Evolutionary conservation across 2,329 filamentous ascomycete genomes (phyloP), one percentile per base, ranked within the genome.

Genomic region (Neopestalotiopsis sp.): DNA sequence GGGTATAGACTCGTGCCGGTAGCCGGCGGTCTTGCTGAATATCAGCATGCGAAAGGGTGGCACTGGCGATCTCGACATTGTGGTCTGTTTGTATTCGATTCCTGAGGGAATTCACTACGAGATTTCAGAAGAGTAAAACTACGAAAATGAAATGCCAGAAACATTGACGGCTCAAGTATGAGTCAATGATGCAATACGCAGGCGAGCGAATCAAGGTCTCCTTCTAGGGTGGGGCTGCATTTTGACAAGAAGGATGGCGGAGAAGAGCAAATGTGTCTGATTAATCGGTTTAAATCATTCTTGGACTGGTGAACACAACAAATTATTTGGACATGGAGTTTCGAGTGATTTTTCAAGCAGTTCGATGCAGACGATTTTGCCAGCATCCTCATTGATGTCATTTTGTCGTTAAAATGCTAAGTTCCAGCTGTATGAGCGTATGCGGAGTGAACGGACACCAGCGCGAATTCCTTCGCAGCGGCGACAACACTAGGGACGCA

Each of bases 1-100:
- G 0, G 78, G 76, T 68, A 84, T 84, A 24, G 77, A 83, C 14
- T 73, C 76, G 69, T 84, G 82, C 59, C 82, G 79, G 68, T 79
- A 83, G 4, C 70, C 77, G 0, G 73, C 70, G 5, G 82, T 83
- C 69, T 80, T 81, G 70, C 76, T 80, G 69, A 83, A 82, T 69
- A 82, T 74, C 28, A 84, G 78, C 7, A 83, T 74, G 12, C 72
- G 72, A 66, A 82, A 76, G 17, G 63, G n/a, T 13, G 63, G 20
- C 61, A 32, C n/a, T 13, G 32, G 34, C n/a, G 61, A 63, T 20
- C 17, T 13, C 34, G 34, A 38, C 61, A 63, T 63, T 14, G 10
- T 10, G 28, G 20, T n/a, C 6, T 24, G 20, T 20, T 53, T 49
- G 42, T 9, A 24, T 7, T 9, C n/a, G 9, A 20, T 49, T 28